Percentiles rank a stretch among this genome's conserved stretches.
Evolutionary conservation across 306 rosid species (phyloP).

Genomic region (Abrus precatorius): DNA sequence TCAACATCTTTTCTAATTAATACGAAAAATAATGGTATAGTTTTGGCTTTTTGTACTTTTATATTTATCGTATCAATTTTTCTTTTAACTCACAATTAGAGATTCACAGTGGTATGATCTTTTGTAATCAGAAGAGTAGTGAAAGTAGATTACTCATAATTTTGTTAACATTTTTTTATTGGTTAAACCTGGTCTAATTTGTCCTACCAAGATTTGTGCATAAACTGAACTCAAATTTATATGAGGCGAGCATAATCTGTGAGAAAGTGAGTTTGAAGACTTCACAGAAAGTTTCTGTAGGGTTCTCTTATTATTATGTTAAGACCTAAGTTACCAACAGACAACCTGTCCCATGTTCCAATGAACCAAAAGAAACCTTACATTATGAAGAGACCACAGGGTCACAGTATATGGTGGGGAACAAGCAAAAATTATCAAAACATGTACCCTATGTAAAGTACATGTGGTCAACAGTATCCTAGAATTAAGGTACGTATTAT

Average conservation of each 20-base stretch:
- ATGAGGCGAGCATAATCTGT: background rate
- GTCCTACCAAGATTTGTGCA: background rate
- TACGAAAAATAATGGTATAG: too few species aligned
- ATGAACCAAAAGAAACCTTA: slow-evolving; percentile 18
- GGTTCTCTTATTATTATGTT: background rate
- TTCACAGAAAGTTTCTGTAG: background rate
- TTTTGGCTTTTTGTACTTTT: too few species aligned
- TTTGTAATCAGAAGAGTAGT: background rate
- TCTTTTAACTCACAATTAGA: background rate
- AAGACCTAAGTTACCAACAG: background rate
- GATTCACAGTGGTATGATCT: background rate
- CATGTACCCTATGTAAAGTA: background rate
- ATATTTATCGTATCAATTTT: too few species aligned
- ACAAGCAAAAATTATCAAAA: background rate
- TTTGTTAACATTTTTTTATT: slow-evolving; percentile 1
- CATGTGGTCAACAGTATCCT: background rate
- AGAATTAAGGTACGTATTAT: background rate
- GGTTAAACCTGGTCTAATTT: slow-evolving; percentile 14
- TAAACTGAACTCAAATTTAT: background rate
- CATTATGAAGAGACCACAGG: background rate
- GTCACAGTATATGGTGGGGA: background rate
- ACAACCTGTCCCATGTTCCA: slow-evolving; percentile 4
- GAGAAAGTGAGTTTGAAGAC: background rate
- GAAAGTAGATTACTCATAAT: background rate
- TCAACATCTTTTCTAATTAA: too few species aligned